Base-by-base conservation (phyloP, 345 rosid genomes). In the Raphanus raphanistrum region DNA sequence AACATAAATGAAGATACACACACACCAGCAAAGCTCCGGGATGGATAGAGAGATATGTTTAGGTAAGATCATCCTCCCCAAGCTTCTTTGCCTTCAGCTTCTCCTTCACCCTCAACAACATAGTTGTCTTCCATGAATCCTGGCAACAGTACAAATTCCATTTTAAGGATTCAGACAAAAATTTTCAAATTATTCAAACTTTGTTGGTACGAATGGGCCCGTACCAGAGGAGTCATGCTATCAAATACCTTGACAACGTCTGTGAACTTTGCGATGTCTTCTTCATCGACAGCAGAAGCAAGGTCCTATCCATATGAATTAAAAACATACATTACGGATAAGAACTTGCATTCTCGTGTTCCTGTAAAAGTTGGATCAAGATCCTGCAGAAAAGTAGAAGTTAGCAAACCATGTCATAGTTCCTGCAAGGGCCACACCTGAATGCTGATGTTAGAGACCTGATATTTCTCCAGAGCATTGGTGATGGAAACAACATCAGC, bases 71-170 rank as follows among this genome's bases (percentile, higher is more conserved):
- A 76, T 92, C 99, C 81, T 92, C 99, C 75, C 92, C 99, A 63
- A 91, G 55, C 81, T 95, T 98, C 81, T 86, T 90, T 67, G 93
- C 94, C 79, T 95, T 95, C 74, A 95, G 87, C 91, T 91, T 95
- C 76, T 95, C 98, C 85, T 95, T 95, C 81, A 95, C 98, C 83
- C 99, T 86, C 87, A 92, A 80, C 65, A 95, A 81, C 79, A 92
- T 90, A 16, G 96, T 91, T 6, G 99, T 95, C 90, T 95, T 95
- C 97, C 98, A 92, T 4, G 97, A 77, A 82, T 92, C 99, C 98
- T 95, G 76, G 0, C 72, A 60, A 50, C 27, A 11, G 13, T n/a
- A 68, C 45, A 50, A 62, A 38, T 61, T 63, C 9, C 74, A 74
- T 62, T 31, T 12, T 74, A 27, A 52, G 29, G 52, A 74, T 55